Evolutionary conservation across 2,329 filamentous ascomycete genomes (phyloP).

Genomic region (Lasiodiplodia gonubiensis): DNA sequence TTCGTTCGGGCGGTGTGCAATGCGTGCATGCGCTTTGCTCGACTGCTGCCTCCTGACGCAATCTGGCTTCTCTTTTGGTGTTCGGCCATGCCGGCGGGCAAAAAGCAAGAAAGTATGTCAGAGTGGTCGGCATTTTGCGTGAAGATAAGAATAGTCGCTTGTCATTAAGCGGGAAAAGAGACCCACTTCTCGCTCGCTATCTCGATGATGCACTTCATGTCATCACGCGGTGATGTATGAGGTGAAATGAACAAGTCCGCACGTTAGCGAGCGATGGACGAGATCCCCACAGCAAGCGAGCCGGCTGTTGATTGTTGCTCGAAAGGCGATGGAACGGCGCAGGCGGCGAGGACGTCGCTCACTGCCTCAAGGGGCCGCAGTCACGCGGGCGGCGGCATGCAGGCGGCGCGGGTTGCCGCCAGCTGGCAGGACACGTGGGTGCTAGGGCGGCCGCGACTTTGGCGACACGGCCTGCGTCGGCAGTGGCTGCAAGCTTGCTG

Average conservation of each 20-base stretch:
- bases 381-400: background rate
- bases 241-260: background rate
- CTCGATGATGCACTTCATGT: background rate
- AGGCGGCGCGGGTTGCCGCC: conserved; percentile 5
- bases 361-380: background rate
- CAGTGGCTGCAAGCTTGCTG: background rate
- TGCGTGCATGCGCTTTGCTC: background rate
- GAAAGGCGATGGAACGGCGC: background rate
- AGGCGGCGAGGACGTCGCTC: background rate
- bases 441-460: background rate
- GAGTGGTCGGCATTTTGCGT: background rate
- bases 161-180: background rate
- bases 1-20: conserved; percentile 1
- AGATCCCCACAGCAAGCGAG: background rate
- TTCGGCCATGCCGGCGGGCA: background rate
- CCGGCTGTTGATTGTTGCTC: background rate
- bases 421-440: conserved; percentile 18
- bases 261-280: background rate
- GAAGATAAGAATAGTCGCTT: background rate
- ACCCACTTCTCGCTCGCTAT: background rate
- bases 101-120: background rate
- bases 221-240: no score
- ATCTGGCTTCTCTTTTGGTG: background rate
- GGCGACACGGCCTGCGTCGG: background rate
- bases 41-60: background rate